Percentiles rank a stretch among this genome's conserved stretches.
phyloP scores from a whole-genome alignment of 306 rosid genomes.

The Corylus avellana region DNA sequence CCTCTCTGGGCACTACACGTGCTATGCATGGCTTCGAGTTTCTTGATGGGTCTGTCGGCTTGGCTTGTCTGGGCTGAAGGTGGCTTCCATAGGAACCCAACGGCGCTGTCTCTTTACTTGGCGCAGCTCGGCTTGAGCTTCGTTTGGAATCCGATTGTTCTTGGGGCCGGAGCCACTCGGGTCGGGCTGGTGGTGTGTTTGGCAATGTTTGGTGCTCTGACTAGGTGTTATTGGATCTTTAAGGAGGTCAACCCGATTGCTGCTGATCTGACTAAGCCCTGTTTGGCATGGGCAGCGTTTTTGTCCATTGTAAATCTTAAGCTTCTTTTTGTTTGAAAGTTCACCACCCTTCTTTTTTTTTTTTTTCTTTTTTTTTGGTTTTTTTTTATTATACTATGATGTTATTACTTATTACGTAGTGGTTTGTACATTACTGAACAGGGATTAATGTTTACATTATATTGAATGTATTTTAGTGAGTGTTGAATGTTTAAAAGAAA shows the following conservation, averaged over 20 bases:
- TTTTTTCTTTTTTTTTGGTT: background rate
- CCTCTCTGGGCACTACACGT: slow-evolving; percentile 56
- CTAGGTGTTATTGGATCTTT: slow-evolving; percentile 43
- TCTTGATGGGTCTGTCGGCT: slow-evolving; percentile 61
- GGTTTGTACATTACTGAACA: no score
- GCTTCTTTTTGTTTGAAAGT: slow-evolving; percentile 36
- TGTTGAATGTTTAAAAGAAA: background rate
- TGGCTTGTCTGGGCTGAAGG: slow-evolving; percentile 88
- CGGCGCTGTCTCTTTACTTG: slow-evolving; percentile 45
- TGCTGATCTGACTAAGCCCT: slow-evolving; percentile 46
- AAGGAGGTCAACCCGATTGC: slow-evolving; percentile 42
- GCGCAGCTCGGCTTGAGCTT: slow-evolving; percentile 43
- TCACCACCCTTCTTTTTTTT: background rate
- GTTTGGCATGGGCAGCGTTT: slow-evolving; percentile 59
- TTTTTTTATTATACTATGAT: background rate
- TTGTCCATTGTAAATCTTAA: slow-evolving; percentile 58
- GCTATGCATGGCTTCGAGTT: slow-evolving; percentile 42
- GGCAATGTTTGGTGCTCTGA: slow-evolving; percentile 34
- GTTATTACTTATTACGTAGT: background rate
- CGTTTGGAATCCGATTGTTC: slow-evolving; percentile 60
- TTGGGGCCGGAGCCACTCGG: slow-evolving; percentile 45
- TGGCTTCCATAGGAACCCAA: slow-evolving; percentile 58
- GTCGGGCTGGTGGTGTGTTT: slow-evolving; percentile 42
- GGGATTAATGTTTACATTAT: no score
- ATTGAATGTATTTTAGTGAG: background rate